Base-by-base conservation (phyloP, 129 eudicot species). In the Flaveria ramosissima region DNA sequence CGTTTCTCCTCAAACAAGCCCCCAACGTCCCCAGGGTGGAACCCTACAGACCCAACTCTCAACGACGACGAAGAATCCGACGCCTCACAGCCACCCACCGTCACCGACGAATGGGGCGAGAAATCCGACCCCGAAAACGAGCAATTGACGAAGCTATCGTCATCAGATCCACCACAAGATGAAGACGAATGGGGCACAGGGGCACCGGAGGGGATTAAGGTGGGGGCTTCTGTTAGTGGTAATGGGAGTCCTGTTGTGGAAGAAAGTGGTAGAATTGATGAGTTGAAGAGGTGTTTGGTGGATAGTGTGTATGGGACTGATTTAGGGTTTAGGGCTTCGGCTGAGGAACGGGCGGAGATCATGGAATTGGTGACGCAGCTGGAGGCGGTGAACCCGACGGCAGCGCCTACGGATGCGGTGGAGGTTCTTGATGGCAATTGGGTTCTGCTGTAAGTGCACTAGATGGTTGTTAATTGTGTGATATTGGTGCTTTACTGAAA, bases 401-500 rank as follows among this genome's bases (percentile, higher is more conserved):
- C 85, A 2, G 89, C 85, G 30, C 97, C 99, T 0, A 83, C 90
- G 3, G 99, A 83, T 32, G 81, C 79, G 1, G 75, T 87, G 23
- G 97, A 78, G 36, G 82, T 91, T 83, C 98, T 94, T 57, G 96
- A 87, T 71, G 99, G 99, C 56, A 90, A 91, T 48, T 94, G 98
- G 98, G 50, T 91, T 81, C 83, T 94, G 77, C 77, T 94, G 99
- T 94, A 81, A 89, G 99, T 80, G 15, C 26, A 70, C 42, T 50
- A 13, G 59, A 46, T 69, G 32, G 20, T 36, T 46, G 1, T 45
- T 45, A 1, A 36, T 9, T 0, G 9, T 50, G 32, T 48, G 45
- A 27, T 27, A 30, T 59, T 36, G 41, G 41, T 36, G 41, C 41
- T 36, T 59, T 2, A 26, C 63, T 56, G 14, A 57, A 57, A 21